phyloP scores from a whole-genome alignment of 768 basidiomycete genomes.

The Macrolepiota fuliginosa region DNA sequence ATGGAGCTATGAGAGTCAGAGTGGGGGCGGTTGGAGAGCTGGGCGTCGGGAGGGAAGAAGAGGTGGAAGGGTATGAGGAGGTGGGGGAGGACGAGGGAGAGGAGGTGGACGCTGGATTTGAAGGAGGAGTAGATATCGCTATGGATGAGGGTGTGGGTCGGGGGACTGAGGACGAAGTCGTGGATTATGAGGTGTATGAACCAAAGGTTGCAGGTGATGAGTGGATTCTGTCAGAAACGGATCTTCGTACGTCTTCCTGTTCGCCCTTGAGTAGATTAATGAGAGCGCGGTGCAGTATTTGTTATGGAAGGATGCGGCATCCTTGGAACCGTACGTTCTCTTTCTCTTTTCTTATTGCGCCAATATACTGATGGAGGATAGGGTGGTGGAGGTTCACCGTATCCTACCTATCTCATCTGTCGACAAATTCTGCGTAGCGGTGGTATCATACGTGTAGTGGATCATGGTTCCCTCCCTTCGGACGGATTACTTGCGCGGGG shows the following conservation, averaged over 20 bases:
- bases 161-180: slow-evolving; percentile 12
- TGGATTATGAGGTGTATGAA: slow-evolving; percentile 31
- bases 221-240: slow-evolving; percentile 45
- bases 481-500: slow-evolving; percentile 36
- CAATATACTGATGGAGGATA: slow-evolving; percentile 4
- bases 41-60: slow-evolving; percentile 11
- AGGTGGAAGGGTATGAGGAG: slow-evolving; percentile 7
- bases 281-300: slow-evolving; percentile 36
- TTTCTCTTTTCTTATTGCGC: not conserved
- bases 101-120: slow-evolving; percentile 1
- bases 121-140: slow-evolving; percentile 11
- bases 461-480: slow-evolving; percentile 37
- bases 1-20: slow-evolving; percentile 50
- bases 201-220: slow-evolving; percentile 34
- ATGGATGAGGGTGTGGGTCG: not conserved
- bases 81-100: slow-evolving; percentile 12
- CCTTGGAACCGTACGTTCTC: slow-evolving; percentile 40
- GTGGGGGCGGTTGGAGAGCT: slow-evolving; percentile 62
- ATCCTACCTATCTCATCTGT: slow-evolving; percentile 47
- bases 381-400: slow-evolving; percentile 63
- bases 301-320: slow-evolving; percentile 63
- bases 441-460: slow-evolving; percentile 41
- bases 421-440: slow-evolving; percentile 54
- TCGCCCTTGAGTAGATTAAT: not conserved
- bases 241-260: slow-evolving; percentile 29